phyloP scores from a whole-genome alignment of 768 basidiomycete species.

The Coprinopsis marcescibilis region DNA sequence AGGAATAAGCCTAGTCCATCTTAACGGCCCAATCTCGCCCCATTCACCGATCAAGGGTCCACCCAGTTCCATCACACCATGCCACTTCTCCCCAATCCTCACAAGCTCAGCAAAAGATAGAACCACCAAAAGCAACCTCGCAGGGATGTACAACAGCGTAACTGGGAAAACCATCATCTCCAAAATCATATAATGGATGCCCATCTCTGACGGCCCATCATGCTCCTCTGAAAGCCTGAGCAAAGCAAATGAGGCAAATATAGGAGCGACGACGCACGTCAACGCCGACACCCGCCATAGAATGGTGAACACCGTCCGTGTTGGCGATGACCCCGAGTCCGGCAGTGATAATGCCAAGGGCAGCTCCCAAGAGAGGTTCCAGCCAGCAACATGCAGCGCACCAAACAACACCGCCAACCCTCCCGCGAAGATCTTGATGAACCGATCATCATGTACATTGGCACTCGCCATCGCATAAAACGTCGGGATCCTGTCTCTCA shows the following conservation, averaged over 20 bases:
- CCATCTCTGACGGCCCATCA: too few relatives aligned
- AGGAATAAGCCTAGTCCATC: not conserved
- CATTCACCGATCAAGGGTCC: not conserved
- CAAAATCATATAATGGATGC: not conserved
- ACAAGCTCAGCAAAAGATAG: not conserved
- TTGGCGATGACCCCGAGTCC: not conserved
- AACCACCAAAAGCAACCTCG: not conserved
- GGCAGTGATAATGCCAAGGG: not conserved
- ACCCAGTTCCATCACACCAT: not conserved
- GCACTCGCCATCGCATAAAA: conserved; percentile 3
- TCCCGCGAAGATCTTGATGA: not conserved
- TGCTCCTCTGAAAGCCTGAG: not conserved
- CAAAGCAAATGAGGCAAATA: not conserved
- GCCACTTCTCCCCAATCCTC: conserved; percentile 1
- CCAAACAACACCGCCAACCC: not conserved
- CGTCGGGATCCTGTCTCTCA: not conserved
- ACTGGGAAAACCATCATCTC: conserved; percentile 1
- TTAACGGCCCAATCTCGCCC: not conserved
- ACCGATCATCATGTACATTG: not conserved
- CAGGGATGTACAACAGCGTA: conserved; percentile 1
- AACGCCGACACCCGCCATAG: not conserved
- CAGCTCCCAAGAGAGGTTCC: not conserved
- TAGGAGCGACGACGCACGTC: not conserved
- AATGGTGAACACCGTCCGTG: not conserved
- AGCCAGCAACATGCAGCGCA: not conserved